Evolutionary conservation across 73 alveolate species (phyloP), one percentile per base, ranked within the genome.

Genomic region (Tetrahymena elliotti): DNA sequence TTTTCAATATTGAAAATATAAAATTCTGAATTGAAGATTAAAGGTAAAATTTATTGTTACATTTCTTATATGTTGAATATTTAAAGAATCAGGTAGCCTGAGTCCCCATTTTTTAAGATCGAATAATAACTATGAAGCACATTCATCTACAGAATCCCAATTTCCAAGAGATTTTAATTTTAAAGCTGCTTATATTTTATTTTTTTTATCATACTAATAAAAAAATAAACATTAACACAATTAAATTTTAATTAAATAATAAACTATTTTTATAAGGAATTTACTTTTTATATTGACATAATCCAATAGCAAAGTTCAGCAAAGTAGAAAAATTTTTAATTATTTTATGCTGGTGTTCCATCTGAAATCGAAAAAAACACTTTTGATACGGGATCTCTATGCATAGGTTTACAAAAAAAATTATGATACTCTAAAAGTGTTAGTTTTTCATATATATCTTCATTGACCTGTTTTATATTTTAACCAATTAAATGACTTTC

Each of bases 381-480:
- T 94, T 97, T 96, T 20, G 97, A 95, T 24, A 98, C 97, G n/a
- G 99, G 98, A 38, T 96, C 96, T 93, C 96, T 96, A 83, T 96
- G 95, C 83, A 83, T 92, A 33, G 95, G 97, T 68, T 88, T 94
- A 84, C 99, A 97, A 96, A 99, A 99, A 92, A 96, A 94, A 40
- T 93, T 96, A 93, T 98, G 98, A 94, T 99, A 99, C 93, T 99
- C 97, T 8, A 99, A 95, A 38, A 98, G 97, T 38, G 97, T 95
- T 22, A 99, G 97, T 93, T 99, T 99, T 93, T 99, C 99, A 93
- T 96, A 97, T 54, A 99, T 98, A 93, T 99, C 99, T 94, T 99
- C 99, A 99, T 98, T 98, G 22, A 98, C 98, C 54, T 98, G 96
- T 47, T 47, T 18, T 18, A 47, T 47, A 83, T 96, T 94, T 35